These are phyloP conservation scores for Kodamaea hsintzibuensis DNA, from an alignment of 805 yeast genomes.

Conservation along the genomic window DNA sequence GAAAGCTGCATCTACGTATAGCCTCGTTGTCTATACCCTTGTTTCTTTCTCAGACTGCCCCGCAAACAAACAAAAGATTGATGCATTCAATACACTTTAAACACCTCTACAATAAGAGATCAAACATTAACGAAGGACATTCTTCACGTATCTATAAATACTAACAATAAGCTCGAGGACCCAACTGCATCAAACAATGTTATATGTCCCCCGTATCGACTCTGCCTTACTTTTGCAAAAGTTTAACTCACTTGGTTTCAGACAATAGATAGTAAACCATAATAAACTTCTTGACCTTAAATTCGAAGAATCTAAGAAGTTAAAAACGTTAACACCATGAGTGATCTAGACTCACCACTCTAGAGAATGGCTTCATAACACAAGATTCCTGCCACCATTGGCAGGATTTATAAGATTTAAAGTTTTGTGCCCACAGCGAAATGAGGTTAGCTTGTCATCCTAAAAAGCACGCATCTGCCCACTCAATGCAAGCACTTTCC, in stretches of 20 bases:
- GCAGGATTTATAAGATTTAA: background rate
- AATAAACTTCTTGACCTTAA: background rate
- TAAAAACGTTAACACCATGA: background rate
- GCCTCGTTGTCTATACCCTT: too few species aligned
- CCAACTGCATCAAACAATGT: background rate
- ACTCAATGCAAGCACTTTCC: background rate
- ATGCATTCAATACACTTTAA: background rate
- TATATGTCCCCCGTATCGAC: background rate
- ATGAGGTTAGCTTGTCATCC: background rate
- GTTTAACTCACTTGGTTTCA: background rate
- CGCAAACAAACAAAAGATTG: background rate
- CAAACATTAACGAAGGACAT: background rate
- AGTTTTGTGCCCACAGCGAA: background rate
- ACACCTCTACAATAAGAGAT: background rate
- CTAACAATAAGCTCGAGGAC: background rate
- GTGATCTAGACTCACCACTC: background rate
- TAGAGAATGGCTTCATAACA: background rate
- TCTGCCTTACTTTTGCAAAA: slow-evolving; percentile 1
- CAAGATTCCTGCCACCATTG: background rate
- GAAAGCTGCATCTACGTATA: too few species aligned
- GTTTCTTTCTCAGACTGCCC: background rate
- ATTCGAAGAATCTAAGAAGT: background rate
- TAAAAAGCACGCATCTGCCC: background rate
- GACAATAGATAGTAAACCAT: background rate
- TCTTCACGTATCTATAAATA: background rate